Percentiles rank a stretch among this genome's conserved stretches.
phyloP scores from a whole-genome alignment of 352 stramenopile genomes.

The Thalassiosira sp. region DNA sequence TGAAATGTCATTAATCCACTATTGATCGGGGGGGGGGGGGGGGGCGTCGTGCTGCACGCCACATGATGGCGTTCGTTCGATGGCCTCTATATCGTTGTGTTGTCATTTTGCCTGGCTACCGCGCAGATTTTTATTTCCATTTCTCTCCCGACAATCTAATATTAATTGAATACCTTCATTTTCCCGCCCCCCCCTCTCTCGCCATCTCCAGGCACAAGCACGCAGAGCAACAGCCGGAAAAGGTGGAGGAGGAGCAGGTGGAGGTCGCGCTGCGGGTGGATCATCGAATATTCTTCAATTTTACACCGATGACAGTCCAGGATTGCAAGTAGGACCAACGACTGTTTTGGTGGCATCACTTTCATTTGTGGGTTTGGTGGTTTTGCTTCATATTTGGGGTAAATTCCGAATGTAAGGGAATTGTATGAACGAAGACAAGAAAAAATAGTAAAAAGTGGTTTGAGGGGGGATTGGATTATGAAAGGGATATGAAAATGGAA shows the following conservation, averaged over 20 bases:
- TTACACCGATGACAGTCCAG: slow-evolving; percentile 95
- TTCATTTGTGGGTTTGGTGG: slow-evolving; percentile 94
- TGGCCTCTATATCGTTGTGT: no score
- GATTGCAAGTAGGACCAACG: slow-evolving; percentile 94
- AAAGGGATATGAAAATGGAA: background rate
- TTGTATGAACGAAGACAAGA: background rate
- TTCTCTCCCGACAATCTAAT: no score
- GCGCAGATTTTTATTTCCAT: no score
- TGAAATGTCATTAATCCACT: no score
- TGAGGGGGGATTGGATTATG: background rate
- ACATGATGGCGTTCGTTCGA: no score
- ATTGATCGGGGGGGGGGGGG: no score
- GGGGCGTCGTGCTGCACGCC: no score
- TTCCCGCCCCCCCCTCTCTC: no score
- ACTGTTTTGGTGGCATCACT: slow-evolving; percentile 94
- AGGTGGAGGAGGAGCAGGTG: slow-evolving; percentile 49
- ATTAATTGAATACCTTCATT: no score
- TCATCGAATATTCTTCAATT: slow-evolving; percentile 93
- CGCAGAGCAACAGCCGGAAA: slow-evolving; percentile 41
- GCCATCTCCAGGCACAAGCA: slow-evolving; percentile 23
- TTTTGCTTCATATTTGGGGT: slow-evolving; percentile 96
- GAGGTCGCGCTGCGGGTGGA: slow-evolving; percentile 83
- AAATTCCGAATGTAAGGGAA: slow-evolving; percentile 89
- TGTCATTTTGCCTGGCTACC: no score
- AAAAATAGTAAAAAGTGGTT: background rate